A percentile compares a stretch with the other conserved stretches of the same genome.
phyloP scores from a whole-genome alignment of 2,329 filamentous ascomycete genomes.

The Ophiocordyceps camponoti-leonardi region DNA sequence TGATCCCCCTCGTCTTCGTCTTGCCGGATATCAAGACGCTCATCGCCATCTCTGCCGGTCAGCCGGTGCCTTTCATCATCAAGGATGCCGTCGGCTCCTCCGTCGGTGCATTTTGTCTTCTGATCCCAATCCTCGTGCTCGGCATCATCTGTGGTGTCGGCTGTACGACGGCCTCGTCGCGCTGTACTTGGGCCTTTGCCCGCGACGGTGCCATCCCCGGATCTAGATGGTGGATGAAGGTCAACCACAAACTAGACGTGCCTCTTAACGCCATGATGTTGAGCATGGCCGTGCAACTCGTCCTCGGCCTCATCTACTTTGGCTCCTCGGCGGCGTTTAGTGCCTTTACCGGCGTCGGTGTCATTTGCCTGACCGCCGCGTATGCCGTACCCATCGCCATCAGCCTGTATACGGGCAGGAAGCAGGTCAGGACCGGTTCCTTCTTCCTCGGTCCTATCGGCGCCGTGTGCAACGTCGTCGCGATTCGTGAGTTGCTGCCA shows the following conservation, averaged over 20 bases:
- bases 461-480: conserved; percentile 47
- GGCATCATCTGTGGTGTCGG: conserved; percentile 61
- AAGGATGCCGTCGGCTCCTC: conserved; percentile 58
- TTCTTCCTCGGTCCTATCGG: conserved; percentile 57
- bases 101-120: conserved; percentile 55
- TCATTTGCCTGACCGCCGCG: conserved; percentile 59
- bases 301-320: conserved; percentile 65
- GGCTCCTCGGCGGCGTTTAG: conserved; percentile 62
- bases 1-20: conserved; percentile 62
- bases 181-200: conserved; percentile 62
- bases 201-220: conserved; percentile 60
- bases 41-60: conserved; percentile 48
- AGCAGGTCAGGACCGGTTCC: conserved; percentile 44
- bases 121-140: conserved; percentile 63
- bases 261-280: conserved; percentile 54
- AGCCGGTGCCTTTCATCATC: conserved; percentile 62
- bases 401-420: conserved; percentile 47
- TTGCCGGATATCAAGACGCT: conserved; percentile 49
- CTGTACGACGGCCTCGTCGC: conserved; percentile 54
- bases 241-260: conserved; percentile 48
- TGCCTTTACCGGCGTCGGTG: conserved; percentile 64
- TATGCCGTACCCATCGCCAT: conserved; percentile 65
- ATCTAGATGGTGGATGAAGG: conserved; percentile 45
- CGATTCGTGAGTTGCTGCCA: conserved; percentile 22
- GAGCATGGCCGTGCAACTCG: conserved; percentile 49